Conservation (phyloP, 306 rosid genomes). For the Acacia melanoxylon region DNA sequence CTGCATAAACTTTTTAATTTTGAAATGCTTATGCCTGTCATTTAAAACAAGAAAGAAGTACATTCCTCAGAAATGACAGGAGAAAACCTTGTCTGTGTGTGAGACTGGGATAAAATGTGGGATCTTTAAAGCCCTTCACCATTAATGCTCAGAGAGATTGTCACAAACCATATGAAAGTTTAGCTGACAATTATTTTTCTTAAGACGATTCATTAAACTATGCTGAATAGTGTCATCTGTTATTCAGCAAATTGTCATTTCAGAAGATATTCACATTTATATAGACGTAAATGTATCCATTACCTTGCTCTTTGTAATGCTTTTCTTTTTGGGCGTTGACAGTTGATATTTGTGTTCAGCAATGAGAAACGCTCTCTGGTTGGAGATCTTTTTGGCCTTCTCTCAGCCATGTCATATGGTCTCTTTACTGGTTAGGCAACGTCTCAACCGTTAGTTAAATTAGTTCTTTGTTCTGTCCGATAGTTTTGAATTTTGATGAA, state of each 20-base stretch:
- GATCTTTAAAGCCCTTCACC: background rate
- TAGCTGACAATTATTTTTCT: background rate
- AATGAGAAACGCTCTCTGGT: conserved; percentile 66
- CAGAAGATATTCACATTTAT: background rate
- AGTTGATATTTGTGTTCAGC: conserved; percentile 53
- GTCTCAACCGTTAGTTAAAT: background rate
- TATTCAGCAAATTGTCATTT: background rate
- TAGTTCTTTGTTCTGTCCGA: background rate
- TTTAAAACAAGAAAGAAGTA: background rate
- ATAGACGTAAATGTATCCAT: conserved; percentile 4
- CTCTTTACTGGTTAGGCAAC: conserved; percentile 71
- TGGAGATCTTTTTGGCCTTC: conserved; percentile 89
- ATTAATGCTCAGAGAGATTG: background rate
- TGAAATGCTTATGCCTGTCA: background rate
- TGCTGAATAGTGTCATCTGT: background rate
- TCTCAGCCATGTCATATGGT: conserved; percentile 83
- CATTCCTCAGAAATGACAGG: background rate
- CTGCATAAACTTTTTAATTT: background rate
- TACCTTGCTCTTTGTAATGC: conserved; percentile 36
- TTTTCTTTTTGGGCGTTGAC: conserved; percentile 39
- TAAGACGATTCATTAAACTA: background rate
- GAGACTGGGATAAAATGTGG: background rate
- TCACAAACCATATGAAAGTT: conserved; percentile 5
- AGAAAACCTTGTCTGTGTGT: background rate
- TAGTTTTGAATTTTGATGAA: conserved; percentile 15